Evolutionary conservation across 1,284 basidiomycete genomes (phyloP).

Genomic region (Irpex lacteus): DNA sequence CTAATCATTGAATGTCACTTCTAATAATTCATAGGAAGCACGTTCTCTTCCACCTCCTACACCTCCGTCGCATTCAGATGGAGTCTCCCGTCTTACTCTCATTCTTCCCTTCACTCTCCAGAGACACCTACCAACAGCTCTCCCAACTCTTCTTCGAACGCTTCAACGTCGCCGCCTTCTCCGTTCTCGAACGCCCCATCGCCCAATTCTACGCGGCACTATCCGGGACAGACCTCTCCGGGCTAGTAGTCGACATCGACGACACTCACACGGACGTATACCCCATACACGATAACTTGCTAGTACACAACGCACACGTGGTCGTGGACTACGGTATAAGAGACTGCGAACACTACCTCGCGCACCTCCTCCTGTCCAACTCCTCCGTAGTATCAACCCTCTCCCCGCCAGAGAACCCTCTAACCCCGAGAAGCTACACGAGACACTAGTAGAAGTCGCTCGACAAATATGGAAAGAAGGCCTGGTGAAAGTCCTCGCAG

Average conservation of each 20-base stretch:
- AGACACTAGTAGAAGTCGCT: slow-evolving; percentile 55
- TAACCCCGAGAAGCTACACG: slow-evolving; percentile 43
- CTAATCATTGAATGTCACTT: slow-evolving; percentile 2
- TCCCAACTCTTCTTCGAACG: slow-evolving; percentile 92
- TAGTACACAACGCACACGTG: slow-evolving; percentile 59
- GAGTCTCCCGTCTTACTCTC: slow-evolving; percentile 84
- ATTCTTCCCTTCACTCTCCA: slow-evolving; percentile 69
- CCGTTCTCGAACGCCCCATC: slow-evolving; percentile 82
- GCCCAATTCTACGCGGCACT: slow-evolving; percentile 77
- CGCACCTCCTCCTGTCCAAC: slow-evolving; percentile 64
- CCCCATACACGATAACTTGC: slow-evolving; percentile 78
- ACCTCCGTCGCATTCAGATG: slow-evolving; percentile 81
- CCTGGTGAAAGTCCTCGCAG: slow-evolving; percentile 67
- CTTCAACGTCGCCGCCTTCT: slow-evolving; percentile 90
- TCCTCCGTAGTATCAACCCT: slow-evolving; percentile 65
- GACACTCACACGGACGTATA: slow-evolving; percentile 74
- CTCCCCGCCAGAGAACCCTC: slow-evolving; percentile 46
- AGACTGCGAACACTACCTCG: slow-evolving; percentile 78
- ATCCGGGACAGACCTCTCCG: slow-evolving; percentile 59
- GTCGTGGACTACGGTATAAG: slow-evolving; percentile 64
- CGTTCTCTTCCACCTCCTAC: slow-evolving; percentile 74
- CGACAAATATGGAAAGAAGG: slow-evolving; percentile 58
- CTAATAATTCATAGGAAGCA: slow-evolving; percentile 65
- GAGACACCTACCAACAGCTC: slow-evolving; percentile 70
- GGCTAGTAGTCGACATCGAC: slow-evolving; percentile 86